phyloP scores from a whole-genome alignment of 176 grass and related monocot genomes.

The Calamus simplicifolius region DNA sequence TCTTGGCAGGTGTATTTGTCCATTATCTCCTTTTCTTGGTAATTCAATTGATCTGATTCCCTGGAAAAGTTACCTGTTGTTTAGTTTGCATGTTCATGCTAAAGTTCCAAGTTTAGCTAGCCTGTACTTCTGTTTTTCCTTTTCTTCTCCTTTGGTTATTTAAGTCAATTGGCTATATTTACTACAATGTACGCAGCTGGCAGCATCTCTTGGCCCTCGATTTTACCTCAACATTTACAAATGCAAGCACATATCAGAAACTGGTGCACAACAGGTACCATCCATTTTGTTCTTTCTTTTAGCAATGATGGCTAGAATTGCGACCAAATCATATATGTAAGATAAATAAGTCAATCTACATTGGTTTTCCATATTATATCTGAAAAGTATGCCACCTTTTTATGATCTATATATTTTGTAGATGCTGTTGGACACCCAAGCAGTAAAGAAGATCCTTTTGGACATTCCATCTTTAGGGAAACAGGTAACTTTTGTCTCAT shows the following conservation, averaged over 20 bases:
- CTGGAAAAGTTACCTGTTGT: too few relatives aligned
- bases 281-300: conserved; percentile 11
- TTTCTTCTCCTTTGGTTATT: not conserved
- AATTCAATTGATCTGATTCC: too few relatives aligned
- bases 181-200: conserved; percentile 46
- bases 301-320: not conserved
- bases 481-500: conserved; percentile 45
- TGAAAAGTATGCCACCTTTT: too few relatives aligned
- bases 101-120: too few relatives aligned
- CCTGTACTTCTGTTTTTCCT: not conserved
- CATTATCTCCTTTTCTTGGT: too few relatives aligned
- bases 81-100: too few relatives aligned
- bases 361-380: too few relatives aligned
- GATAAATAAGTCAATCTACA: too few relatives aligned
- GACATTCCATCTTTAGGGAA: conserved; percentile 96
- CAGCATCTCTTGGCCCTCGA: conserved; percentile 91
- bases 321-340: too few relatives aligned
- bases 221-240: conserved; percentile 99
- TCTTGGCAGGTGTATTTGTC: too few relatives aligned
- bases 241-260: conserved; percentile 99
- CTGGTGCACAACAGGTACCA: conserved; percentile 86
- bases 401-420: conserved; percentile 12
- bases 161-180: not conserved
- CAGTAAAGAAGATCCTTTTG: conserved; percentile 83
- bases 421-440: conserved; percentile 99